These are phyloP conservation scores for Blumeria hordei DNA, from an alignment of 2,329 filamentous ascomycete genomes.

Conservation along the genomic window DNA sequence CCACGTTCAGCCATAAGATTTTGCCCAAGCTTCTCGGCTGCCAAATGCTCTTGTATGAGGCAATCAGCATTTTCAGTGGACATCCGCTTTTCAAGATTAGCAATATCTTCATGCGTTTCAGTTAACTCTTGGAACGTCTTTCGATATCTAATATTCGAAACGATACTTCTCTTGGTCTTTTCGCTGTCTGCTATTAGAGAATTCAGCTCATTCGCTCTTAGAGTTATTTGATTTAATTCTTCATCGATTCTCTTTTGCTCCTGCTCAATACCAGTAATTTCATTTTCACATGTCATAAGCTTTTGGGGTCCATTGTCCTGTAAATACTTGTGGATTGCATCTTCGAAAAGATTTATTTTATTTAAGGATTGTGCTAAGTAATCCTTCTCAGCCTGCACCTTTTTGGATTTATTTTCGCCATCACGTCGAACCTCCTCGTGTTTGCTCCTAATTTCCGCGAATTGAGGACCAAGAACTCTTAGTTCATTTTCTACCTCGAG, in stretches of 20 bases:
- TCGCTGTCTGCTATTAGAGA: conserved; percentile 58
- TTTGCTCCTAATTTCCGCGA: conserved; percentile 49
- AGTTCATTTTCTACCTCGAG: conserved; percentile 48
- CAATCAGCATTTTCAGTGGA: conserved; percentile 15
- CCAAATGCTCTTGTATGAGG: conserved; percentile 50
- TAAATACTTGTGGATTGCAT: conserved; percentile 59
- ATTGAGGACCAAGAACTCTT: conserved; percentile 47
- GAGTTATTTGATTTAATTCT: conserved; percentile 41
- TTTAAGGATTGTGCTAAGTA: conserved; percentile 49
- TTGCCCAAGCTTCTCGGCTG: conserved; percentile 43
- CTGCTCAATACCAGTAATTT: conserved; percentile 42
- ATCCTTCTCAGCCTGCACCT: conserved; percentile 45
- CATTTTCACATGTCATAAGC: conserved; percentile 42
- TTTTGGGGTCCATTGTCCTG: conserved; percentile 49
- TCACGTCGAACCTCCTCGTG: conserved; percentile 54
- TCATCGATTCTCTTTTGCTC: conserved; percentile 39
- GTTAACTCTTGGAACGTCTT: conserved; percentile 47
- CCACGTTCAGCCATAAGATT: conserved; percentile 48
- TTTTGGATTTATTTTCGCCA: conserved; percentile 47
- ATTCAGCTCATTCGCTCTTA: conserved; percentile 52
- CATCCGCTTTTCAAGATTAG: conserved; percentile 41
- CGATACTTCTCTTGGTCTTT: conserved; percentile 63
- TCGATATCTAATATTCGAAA: conserved; percentile 71
- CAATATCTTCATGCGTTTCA: conserved; percentile 42
- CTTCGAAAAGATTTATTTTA: conserved; percentile 50